phyloP scores from a whole-genome alignment of 2,329 filamentous ascomycete genomes.

The Cladosporium sp. region DNA sequence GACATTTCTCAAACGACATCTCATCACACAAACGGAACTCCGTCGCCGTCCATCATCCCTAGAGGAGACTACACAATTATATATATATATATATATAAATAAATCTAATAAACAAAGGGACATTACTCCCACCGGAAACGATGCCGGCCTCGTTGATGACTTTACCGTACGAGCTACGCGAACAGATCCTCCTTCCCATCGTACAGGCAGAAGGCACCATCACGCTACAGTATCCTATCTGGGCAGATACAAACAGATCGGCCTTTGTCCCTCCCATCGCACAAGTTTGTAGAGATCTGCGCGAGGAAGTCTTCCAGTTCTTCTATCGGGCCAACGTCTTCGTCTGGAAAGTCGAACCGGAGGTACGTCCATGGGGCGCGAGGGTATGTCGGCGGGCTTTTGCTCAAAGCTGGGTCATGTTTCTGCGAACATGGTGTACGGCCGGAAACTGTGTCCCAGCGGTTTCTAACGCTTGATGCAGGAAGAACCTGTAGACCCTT shows the following conservation, averaged over 20 bases:
- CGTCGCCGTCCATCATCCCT: neutral
- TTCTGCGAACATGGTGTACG: too few species aligned
- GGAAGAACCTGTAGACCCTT: neutral
- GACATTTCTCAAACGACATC: neutral
- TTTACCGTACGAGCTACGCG: conserved; percentile 20
- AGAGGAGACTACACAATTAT: neutral
- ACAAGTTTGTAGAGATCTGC: conserved; percentile 16
- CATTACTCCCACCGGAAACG: neutral
- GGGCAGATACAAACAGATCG: conserved; percentile 18
- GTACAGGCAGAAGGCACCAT: conserved; percentile 18
- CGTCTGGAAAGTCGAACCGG: conserved; percentile 21
- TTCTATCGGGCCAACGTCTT: conserved; percentile 23
- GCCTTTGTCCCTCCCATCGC: conserved; percentile 19
- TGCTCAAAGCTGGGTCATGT: too few species aligned
- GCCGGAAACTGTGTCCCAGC: neutral
- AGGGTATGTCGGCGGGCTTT: neutral
- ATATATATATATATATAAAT: neutral
- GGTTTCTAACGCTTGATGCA: neutral
- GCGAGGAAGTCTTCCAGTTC: conserved; percentile 18
- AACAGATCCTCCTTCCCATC: conserved; percentile 15
- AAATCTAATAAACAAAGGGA: too few species aligned
- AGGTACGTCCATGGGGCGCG: neutral
- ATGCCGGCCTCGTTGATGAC: conserved; percentile 14
- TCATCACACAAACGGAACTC: neutral
- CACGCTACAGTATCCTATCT: conserved; percentile 21